Evolutionary conservation across 2,329 filamentous ascomycete species (phyloP).

Genomic region (Epichloe aotearoae): DNA sequence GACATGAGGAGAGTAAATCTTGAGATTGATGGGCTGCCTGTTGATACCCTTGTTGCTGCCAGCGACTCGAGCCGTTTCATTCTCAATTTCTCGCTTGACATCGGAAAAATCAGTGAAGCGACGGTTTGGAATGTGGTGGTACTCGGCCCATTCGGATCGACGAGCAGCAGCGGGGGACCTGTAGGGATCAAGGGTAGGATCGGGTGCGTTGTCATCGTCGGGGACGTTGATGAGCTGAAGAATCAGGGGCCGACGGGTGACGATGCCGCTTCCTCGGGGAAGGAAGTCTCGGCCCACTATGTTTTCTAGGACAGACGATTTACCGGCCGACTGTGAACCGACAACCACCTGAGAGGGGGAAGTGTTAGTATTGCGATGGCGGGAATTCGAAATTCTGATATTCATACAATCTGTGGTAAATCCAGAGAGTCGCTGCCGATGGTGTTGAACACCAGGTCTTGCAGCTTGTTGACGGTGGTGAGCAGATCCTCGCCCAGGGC

Average conservation of each 20-base stretch:
- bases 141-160: conserved; percentile 76
- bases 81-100: conserved; percentile 93
- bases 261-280: conserved; percentile 90
- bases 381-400: conserved; percentile 5
- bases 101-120: conserved; percentile 84
- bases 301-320: conserved; percentile 97
- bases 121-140: conserved; percentile 84
- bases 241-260: conserved; percentile 86
- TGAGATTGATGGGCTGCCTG: conserved; percentile 91
- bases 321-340: conserved; percentile 94
- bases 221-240: conserved; percentile 97
- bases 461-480: conserved; percentile 91
- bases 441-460: conserved; percentile 98
- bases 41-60: conserved; percentile 99
- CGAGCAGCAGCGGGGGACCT: conserved; percentile 59
- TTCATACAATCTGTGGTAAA: conserved; percentile 85
- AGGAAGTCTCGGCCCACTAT: conserved; percentile 97
- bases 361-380: conserved; percentile 5
- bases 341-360: conserved; percentile 65
- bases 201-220: conserved; percentile 53
- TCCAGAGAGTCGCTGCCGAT: conserved; percentile 98
- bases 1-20: conserved; percentile 95
- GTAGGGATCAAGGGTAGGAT: conserved; percentile 58
- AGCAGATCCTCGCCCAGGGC: conserved; percentile 92
- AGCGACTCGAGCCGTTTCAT: conserved; percentile 80